Base-by-base conservation (phyloP, 2,329 filamentous ascomycete species). In the Sporothrix pseudoabietina region DNA sequence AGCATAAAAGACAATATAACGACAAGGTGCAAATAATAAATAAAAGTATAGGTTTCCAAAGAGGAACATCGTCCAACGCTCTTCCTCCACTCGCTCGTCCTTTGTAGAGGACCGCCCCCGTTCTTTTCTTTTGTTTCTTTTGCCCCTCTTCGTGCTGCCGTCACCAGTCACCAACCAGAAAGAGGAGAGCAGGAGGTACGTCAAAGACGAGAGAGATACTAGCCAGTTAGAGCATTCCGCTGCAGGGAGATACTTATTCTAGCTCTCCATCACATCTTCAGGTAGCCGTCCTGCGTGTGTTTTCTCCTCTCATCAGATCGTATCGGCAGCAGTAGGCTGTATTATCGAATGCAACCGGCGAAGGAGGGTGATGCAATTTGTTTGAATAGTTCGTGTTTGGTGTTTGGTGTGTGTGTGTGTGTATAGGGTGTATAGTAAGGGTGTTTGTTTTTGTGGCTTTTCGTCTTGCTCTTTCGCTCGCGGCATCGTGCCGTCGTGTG, bases 1-100 rank as follows among this genome's bases (percentile, higher is more conserved):
- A 69, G 63, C 22, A 59, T 65, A 70, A 61, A 61, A 65, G 47
- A 54, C 41, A 61, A 54, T 32, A 69, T 59, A 69, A 72, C 30
- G 63, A 65, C 54, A 72, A 72, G 44, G 61, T 65, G 22, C 47
- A 59, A 57, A 57, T 54, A 52, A 52, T 59, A 59, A 65, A 68
- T 32, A 55, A 41, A 65, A 54, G 35, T 52, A 35, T 32, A 9
- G 44, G 52, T 72, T 68, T 72, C 44, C 65, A 52, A 32, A 52
- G 8, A 68, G 44, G 65, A 68, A 52, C 65, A 68, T 52, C 61
- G 26, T 30, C 65, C 44, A 49, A 32, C 65, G 65, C 65, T 68
- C 65, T 66, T 49, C 61, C 39, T 30, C 61, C 61, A 66, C 39
- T 66, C 61, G 61, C 61, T 66, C 19, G 26, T 41, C 61, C 61